A percentile compares a stretch with the other conserved stretches of the same genome.
phyloP scores from a whole-genome alignment of 1,139 yeast species.

The Ogataea hybrid region DNA sequence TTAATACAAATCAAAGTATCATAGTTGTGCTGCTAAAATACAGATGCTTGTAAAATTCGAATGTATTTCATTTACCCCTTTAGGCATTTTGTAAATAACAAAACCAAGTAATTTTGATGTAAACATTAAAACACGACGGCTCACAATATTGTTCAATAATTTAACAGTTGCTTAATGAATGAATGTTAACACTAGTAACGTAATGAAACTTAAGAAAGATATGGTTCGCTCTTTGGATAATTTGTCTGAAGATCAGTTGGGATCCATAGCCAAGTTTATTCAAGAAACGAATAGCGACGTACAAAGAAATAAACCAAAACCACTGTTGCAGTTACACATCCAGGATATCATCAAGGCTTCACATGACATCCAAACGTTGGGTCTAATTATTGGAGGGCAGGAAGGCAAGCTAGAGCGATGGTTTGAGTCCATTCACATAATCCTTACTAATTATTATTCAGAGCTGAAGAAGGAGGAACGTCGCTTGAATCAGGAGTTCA shows the following conservation, averaged over 20 bases:
- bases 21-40: too few relatives aligned
- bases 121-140: conserved; percentile 11
- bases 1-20: too few relatives aligned
- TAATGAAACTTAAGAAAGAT: background rate
- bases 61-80: conserved; percentile 5
- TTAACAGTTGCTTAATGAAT: background rate
- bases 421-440: conserved; percentile 9
- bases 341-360: conserved; percentile 9
- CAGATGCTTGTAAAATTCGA: background rate
- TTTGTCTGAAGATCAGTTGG: conserved; percentile 11
- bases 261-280: conserved; percentile 10
- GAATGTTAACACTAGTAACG: background rate
- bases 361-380: conserved; percentile 12
- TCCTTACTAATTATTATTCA: conserved; percentile 5
- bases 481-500: conserved; percentile 20
- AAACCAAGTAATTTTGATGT: conserved; percentile 4
- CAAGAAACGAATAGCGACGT: conserved; percentile 5
- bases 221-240: conserved; percentile 1
- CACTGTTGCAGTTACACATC: background rate
- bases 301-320: background rate
- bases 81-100: conserved; percentile 9
- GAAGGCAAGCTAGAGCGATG: conserved; percentile 13
- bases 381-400: conserved; percentile 13
- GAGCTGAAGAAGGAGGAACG: conserved; percentile 20
- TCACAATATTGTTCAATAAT: background rate